These are phyloP conservation scores for Saccharomycopsis javanensis DNA, from an alignment of 805 yeast genomes.

Conservation along the genomic window DNA sequence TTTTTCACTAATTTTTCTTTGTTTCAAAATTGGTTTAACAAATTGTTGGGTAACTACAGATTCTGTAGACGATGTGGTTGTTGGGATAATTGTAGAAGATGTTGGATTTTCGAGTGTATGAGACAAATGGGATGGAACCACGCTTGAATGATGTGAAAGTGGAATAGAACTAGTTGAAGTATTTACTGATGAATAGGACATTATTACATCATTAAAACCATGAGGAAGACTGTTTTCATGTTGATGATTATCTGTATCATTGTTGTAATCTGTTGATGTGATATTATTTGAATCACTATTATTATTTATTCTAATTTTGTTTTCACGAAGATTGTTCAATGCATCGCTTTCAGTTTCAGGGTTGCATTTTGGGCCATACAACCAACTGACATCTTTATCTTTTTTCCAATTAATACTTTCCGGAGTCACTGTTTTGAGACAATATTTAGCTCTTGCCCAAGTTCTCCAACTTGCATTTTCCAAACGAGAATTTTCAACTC, in stretches of 20 bases:
- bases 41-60: not conserved
- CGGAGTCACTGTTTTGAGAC: constrained; percentile 72
- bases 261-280: not conserved
- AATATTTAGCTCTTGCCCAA: constrained; percentile 75
- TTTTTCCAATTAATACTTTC: constrained; percentile 92
- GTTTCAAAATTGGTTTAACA: constrained; percentile 37
- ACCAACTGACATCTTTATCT: constrained; percentile 96
- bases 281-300: not conserved
- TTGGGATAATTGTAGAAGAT: not conserved
- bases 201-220: not conserved
- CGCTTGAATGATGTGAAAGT: not conserved
- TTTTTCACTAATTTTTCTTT: constrained; percentile 36
- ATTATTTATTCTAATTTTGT: constrained; percentile 1
- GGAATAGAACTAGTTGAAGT: not conserved
- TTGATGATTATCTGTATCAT: constrained; percentile 26
- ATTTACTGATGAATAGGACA: not conserved
- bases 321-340: constrained; percentile 14
- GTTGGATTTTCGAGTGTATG: not conserved
- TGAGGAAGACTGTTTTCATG: not conserved
- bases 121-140: not conserved
- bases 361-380: constrained; percentile 67
- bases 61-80: not conserved
- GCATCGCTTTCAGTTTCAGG: constrained; percentile 20
- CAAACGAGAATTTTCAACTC: constrained; percentile 45
- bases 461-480: constrained; percentile 92